Evolutionary conservation across 129 eudicot genomes (phyloP).

Genomic region (Solidago caesia): DNA sequence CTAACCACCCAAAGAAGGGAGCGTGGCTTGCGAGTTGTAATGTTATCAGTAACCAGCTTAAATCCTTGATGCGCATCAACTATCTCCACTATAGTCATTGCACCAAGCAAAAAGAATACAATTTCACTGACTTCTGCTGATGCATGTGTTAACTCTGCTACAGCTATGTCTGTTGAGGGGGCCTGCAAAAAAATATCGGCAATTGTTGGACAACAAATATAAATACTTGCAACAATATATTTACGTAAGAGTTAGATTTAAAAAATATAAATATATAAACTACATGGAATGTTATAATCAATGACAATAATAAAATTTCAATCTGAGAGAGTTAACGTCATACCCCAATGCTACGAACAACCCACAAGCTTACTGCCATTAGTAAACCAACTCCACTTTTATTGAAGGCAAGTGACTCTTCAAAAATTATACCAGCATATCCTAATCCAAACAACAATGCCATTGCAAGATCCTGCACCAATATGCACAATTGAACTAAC

Average conservation of each 20-base stretch:
- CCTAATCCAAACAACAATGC: constrained; percentile 86
- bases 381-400: constrained; percentile 98
- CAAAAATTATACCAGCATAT: constrained; percentile 91
- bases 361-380: constrained; percentile 99
- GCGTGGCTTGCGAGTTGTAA: constrained; percentile 94
- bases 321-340: constrained; percentile 25
- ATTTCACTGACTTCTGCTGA: constrained; percentile 98
- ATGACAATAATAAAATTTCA: not conserved
- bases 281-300: no score
- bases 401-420: constrained; percentile 96
- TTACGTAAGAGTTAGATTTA: no score
- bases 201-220: no score
- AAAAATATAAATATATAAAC: no score
- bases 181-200: constrained; percentile 54
- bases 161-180: constrained; percentile 92
- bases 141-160: constrained; percentile 88
- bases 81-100: constrained; percentile 99
- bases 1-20: constrained; percentile 99
- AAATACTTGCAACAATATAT: no score
- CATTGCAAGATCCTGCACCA: constrained; percentile 92
- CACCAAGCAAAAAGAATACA: constrained; percentile 96
- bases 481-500: constrained; percentile 8
- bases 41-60: constrained; percentile 92
- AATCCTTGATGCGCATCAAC: constrained; percentile 99
- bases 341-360: constrained; percentile 92